Evolutionary conservation across 108 stramenopile species (phyloP), one percentile per base, ranked within the genome.

Genomic region (Nitzschia inconspicua): DNA sequence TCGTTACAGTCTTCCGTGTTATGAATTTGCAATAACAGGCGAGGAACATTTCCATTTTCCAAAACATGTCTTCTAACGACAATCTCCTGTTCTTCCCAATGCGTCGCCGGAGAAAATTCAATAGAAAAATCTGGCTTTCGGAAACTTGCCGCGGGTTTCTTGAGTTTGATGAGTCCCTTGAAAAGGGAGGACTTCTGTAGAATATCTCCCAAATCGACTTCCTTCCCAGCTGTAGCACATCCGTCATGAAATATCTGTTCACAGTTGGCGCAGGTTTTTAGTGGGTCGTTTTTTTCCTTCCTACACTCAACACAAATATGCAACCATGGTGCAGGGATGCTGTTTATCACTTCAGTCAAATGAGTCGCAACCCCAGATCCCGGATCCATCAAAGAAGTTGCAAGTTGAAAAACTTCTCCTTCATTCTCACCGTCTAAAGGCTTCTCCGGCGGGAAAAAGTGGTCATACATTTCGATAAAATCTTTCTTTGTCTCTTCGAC

Each of bases 401-500:
- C 58, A 35, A 27, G 36, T 10, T 44, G 26, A 18, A 41, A 35
- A 28, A 58, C 30, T 39, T 34, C 64, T 11, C 25, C 28, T 61
- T 61, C 48, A 14, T 14, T 30, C n/a, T n/a, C n/a, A n/a, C n/a
- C n/a, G n/a, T n/a, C n/a, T n/a, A n/a, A n/a, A n/a, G n/a, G n/a
- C n/a, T n/a, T n/a, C n/a, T n/a, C n/a, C n/a, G n/a, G n/a, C n/a
- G n/a, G n/a, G n/a, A n/a, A 41, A 18, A 72, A 57, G 7, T 59
- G 42, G 14, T 34, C 24, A 24, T 28, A 57, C 43, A 70, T 20
- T 1, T 19, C 11, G 14, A 47, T n/a, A 36, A 70, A 49, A 60
- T 70, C 75, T 32, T 56, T 22, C 10, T 39, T 68, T 47, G 75
- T 68, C 8, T 5, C 30, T 7, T 51, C 31, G 35, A 68, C 50